phyloP scores from a whole-genome alignment of 179 eudicot species.

The Silene vulgaris region DNA sequence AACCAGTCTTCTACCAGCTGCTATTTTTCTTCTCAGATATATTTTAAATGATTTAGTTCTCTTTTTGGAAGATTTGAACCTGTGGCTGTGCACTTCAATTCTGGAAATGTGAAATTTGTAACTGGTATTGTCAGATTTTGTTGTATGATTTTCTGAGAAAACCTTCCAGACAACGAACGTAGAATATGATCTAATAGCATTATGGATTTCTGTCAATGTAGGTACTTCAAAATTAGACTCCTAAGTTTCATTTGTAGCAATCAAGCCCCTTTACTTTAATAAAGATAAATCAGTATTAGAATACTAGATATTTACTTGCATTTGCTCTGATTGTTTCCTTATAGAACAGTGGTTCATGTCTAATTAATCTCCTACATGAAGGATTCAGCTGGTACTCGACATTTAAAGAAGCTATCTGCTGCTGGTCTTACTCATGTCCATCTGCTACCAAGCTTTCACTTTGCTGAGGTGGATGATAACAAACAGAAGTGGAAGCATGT shows the following conservation, averaged over 20 bases:
- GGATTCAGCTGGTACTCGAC: conserved; percentile 80
- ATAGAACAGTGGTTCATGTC: conserved; percentile 4
- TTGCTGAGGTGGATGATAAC: conserved; percentile 77
- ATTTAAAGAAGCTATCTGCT: conserved; percentile 69
- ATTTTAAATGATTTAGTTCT: neutral
- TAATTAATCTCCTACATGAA: conserved; percentile 32
- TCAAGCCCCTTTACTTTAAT: neutral
- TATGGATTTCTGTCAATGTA: neutral
- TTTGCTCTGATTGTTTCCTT: neutral
- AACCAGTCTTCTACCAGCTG: neutral
- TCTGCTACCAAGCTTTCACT: conserved; percentile 85
- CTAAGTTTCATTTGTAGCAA: too few species aligned
- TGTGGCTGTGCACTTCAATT: neutral
- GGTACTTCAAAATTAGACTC: neutral
- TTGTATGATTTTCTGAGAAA: neutral
- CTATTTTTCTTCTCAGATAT: neutral
- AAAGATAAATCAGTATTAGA: neutral
- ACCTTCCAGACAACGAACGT: neutral
- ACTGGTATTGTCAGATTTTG: neutral
- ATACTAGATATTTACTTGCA: neutral
- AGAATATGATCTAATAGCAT: neutral
- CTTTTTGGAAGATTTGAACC: neutral
- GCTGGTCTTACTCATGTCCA: conserved; percentile 96
- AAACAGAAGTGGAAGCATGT: conserved; percentile 74
- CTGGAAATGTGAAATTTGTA: neutral